Percentiles rank a stretch among this genome's conserved stretches.
Evolutionary conservation across 2,329 filamentous ascomycete genomes (phyloP).

Genomic region (Penicillium thymicola): DNA sequence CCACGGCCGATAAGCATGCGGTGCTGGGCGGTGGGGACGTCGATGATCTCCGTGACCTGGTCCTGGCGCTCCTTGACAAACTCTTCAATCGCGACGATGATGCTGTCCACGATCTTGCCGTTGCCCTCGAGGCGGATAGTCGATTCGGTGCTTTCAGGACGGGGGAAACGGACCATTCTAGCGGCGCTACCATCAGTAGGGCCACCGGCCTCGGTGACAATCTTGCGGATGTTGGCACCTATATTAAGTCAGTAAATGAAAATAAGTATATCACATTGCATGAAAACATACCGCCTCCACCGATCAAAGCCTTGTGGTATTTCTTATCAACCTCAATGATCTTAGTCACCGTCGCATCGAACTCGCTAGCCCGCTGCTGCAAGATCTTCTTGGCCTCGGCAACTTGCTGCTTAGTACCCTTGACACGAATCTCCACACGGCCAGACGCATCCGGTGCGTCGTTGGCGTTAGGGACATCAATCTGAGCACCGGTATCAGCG

Average conservation of each 20-base stretch:
- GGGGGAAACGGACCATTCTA: constrained; percentile 91
- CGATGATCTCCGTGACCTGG: constrained; percentile 72
- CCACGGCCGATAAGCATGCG: constrained; percentile 86
- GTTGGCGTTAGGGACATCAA: constrained; percentile 81
- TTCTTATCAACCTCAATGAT: constrained; percentile 91
- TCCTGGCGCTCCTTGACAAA: constrained; percentile 81
- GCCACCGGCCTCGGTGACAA: constrained; percentile 83
- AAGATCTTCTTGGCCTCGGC: constrained; percentile 87
- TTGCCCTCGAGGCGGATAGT: constrained; percentile 86
- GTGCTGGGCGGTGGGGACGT: constrained; percentile 88
- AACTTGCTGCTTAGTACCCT: constrained; percentile 88
- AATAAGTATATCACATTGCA: not conserved
- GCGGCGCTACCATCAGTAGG: constrained; percentile 82
- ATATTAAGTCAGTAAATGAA: constrained; percentile 39
- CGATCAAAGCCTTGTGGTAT: constrained; percentile 82
- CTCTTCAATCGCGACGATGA: constrained; percentile 74
- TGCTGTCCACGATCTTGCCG: constrained; percentile 80
- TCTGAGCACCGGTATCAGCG: constrained; percentile 77
- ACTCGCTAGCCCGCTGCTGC: constrained; percentile 78
- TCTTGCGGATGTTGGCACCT: constrained; percentile 81
- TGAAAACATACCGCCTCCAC: constrained; percentile 68
- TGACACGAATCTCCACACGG: constrained; percentile 82
- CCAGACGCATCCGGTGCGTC: constrained; percentile 64
- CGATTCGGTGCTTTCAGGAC: constrained; percentile 76
- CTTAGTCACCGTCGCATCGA: constrained; percentile 83